Evolutionary conservation across 345 rosid species (phyloP), one percentile per base, ranked within the genome.

Genomic region (Pelargonium nanum): DNA sequence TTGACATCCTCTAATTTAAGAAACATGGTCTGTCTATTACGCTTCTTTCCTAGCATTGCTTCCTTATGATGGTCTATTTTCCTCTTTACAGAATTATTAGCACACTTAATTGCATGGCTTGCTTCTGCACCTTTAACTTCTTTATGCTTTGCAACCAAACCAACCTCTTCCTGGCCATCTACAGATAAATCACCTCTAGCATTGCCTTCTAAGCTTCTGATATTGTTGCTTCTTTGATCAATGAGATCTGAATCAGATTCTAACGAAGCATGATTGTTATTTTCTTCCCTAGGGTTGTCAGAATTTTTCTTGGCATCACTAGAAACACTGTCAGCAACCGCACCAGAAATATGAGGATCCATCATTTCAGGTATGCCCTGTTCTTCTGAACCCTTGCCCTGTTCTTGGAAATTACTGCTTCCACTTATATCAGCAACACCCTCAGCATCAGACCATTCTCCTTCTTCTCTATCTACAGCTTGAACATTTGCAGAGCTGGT

Each of bases 31-130:
- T 94, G 96, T 59, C 99, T 77, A 74, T 72, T 82, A 40, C 99
- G 97, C 72, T 84, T 93, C 87, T 93, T 93, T 45, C 99, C 99
- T 63, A 89, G 75, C 99, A 93, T 93, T 56, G 87, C 87, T 77
- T 89, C 99, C 74, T 89, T 93, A 26, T 85, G 99, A 19, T 85
- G 85, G 67, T 93, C 97, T 57, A 87, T 78, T 81, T 81, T 93
- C 80, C 96, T 81, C 84, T 88, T 94, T 22, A 78, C 90, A 17
- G 61, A 72, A 69, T 74, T 81, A 81, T 84, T 89, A 19, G 95
- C 83, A 64, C 66, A 72, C 75, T 84, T 89, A 52, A 75, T 77
- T 20, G 88, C 85, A 75, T 86, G 75, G 73, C 75, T 88, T 53
- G 95, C 92, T 77, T 90, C 99, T 69, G 75, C 62, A 70, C 95